Evolutionary conservation across 371 early-diverging fungal genomes (phyloP), one percentile per base, ranked within the genome.

Genomic region (Conidiobolus coronatus): DNA sequence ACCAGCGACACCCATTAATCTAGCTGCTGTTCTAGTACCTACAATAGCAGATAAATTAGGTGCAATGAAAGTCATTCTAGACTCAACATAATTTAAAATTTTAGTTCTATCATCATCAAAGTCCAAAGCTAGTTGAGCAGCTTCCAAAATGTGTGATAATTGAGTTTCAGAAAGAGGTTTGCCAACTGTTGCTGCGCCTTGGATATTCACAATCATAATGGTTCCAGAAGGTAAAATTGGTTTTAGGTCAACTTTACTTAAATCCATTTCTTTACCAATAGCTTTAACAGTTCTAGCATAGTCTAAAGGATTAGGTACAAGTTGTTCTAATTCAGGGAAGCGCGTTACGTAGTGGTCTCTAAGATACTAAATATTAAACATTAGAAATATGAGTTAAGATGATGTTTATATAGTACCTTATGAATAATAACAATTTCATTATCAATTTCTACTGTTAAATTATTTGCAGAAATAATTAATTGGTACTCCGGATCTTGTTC

Each of bases 31-130:
- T 0, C 80, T 65, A 23, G 77, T 76, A 13, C 90, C 93, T 2
- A 94, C 71, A 5, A 96, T 72, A 1, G 77, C 72, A 0, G 93
- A 84, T 1, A 93, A 57, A 46, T 94, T 94, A 13, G 97, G 97
- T 1, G 97, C 94, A 53, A 94, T 81, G 34, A 87, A 65, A 0
- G 69, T 68, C 86, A 94, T 85, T 12, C 90, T 69, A 0, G 89
- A 82, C 56, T 88, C 88, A 15, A 96, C 87, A 63, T 87, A 94
- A 35, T 65, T 73, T 40, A 85, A 68, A 34, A 96, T 78, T 73
- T 78, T 43, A 19, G 13, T 33, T 14, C 11, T 11, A 41, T 29
- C 2, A 35, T 49, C 60, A 37, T 85, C 84, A 15, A 95, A 65
- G 21, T 66, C 73, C 14, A 85, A 50, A 13, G 75, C 74, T 61